Percentiles rank a stretch among this genome's conserved stretches.
Conservation (phyloP, 768 basidiomycete genomes). For the Boletus patriciae region DNA sequence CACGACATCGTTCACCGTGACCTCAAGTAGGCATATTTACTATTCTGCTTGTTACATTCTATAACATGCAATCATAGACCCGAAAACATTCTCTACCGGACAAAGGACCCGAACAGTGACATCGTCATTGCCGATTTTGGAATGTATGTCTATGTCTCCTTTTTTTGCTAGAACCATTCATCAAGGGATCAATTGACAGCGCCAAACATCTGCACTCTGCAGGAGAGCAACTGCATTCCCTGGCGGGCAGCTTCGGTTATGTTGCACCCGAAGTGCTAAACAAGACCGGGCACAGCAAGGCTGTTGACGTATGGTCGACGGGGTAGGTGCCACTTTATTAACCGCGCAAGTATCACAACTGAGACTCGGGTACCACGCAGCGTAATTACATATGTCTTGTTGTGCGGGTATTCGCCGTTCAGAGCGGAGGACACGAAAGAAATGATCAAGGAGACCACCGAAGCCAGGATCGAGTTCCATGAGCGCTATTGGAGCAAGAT, state of each 20-base stretch:
- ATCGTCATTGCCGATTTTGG: slow-evolving; percentile 98
- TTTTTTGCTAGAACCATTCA: neutral
- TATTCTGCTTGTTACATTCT: neutral
- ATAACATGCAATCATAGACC: slow-evolving; percentile 50
- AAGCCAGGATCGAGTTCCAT: slow-evolving; percentile 86
- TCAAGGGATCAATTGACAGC: slow-evolving; percentile 37
- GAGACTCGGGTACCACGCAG: slow-evolving; percentile 39
- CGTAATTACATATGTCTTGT: slow-evolving; percentile 90
- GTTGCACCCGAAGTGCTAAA: slow-evolving; percentile 88
- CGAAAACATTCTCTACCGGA: slow-evolving; percentile 93
- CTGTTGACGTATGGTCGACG: slow-evolving; percentile 92
- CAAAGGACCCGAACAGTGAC: slow-evolving; percentile 70
- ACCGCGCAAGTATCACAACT: neutral
- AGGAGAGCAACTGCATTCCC: slow-evolving; percentile 65
- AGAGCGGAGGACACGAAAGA: slow-evolving; percentile 75
- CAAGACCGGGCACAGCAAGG: slow-evolving; percentile 83
- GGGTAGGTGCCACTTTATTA: slow-evolving; percentile 55
- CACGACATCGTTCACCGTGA: slow-evolving; percentile 96
- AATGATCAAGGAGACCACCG: slow-evolving; percentile 80
- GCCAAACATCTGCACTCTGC: slow-evolving; percentile 79
- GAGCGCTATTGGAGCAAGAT: slow-evolving; percentile 94
- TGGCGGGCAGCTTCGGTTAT: slow-evolving; percentile 86
- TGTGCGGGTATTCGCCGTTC: slow-evolving; percentile 96
- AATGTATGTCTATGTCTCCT: slow-evolving; percentile 56
- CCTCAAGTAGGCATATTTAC: slow-evolving; percentile 62